Percentiles rank a stretch among this genome's conserved stretches.
These are phyloP conservation scores for Fistulifera solaris DNA, from an alignment of 108 stramenopile genomes.

Conservation along the genomic window DNA sequence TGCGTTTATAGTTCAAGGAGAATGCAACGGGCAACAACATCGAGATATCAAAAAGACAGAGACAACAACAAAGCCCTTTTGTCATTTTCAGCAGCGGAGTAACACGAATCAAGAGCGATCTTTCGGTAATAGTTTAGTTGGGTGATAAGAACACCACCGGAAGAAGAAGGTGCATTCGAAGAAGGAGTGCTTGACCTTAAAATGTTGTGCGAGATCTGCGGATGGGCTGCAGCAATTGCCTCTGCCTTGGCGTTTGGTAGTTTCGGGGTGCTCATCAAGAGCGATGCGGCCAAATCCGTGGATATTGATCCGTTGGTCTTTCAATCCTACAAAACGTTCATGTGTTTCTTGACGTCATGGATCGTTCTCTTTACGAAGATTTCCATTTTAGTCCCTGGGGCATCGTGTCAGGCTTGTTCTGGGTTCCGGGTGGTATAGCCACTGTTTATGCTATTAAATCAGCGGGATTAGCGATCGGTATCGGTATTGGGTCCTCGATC, in stretches of 20 bases:
- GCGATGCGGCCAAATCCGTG: constrained; percentile 33
- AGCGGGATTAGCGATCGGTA: constrained; percentile 67
- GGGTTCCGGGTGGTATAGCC: constrained; percentile 20
- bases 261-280: constrained; percentile 81
- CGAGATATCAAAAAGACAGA: no score
- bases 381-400: constrained; percentile 70
- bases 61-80: no score
- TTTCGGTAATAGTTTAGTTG: no score
- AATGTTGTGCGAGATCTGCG: constrained; percentile 24
- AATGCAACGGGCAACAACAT: no score
- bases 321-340: constrained; percentile 78
- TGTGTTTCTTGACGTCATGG: constrained; percentile 68
- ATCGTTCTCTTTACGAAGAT: constrained; percentile 24
- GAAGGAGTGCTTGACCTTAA: no score
- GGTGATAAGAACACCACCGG: no score
- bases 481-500: constrained; percentile 66
- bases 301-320: constrained; percentile 79
- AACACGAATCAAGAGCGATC: no score
- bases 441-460: constrained; percentile 71
- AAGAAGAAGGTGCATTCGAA: no score
- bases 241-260: constrained; percentile 63
- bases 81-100: no score
- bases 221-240: constrained; percentile 45
- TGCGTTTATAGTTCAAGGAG: no score
- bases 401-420: constrained; percentile 63